Conservation (phyloP, 2,329 filamentous ascomycete species). For the Septoria linicola region DNA sequence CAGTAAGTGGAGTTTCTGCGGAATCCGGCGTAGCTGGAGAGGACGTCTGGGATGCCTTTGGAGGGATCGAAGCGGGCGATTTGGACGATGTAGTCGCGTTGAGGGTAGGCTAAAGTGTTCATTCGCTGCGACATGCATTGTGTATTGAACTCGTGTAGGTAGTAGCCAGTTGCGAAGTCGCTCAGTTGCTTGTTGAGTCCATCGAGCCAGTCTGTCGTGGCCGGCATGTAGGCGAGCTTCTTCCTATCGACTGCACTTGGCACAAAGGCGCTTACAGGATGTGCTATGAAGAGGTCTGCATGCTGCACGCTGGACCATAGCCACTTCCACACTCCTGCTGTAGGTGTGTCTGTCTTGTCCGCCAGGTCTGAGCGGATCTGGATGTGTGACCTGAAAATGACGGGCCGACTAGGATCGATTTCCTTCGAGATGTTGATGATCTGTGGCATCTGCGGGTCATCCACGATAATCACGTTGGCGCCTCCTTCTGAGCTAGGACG, state of each 20-base stretch:
- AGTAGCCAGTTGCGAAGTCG: slow-evolving; percentile 69
- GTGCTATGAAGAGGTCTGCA: slow-evolving; percentile 77
- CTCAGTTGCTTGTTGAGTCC: slow-evolving; percentile 74
- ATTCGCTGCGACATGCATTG: slow-evolving; percentile 61
- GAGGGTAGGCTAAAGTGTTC: slow-evolving; percentile 58
- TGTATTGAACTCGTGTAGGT: slow-evolving; percentile 69
- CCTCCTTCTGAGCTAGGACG: slow-evolving; percentile 65
- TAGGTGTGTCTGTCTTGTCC: slow-evolving; percentile 58
- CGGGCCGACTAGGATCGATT: slow-evolving; percentile 67
- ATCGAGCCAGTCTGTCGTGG: slow-evolving; percentile 81
- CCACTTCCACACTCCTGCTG: slow-evolving; percentile 72
- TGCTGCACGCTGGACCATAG: slow-evolving; percentile 69
- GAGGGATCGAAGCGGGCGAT: slow-evolving; percentile 80
- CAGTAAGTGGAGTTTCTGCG: slow-evolving; percentile 56
- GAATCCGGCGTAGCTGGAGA: slow-evolving; percentile 73
- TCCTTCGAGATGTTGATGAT: slow-evolving; percentile 74
- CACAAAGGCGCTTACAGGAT: slow-evolving; percentile 74
- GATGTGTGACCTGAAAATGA: slow-evolving; percentile 80
- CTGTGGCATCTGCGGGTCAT: slow-evolving; percentile 81
- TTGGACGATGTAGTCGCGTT: slow-evolving; percentile 72
- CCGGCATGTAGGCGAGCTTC: slow-evolving; percentile 73
- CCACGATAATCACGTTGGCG: slow-evolving; percentile 73
- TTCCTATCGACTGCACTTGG: slow-evolving; percentile 64
- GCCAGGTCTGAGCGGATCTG: slow-evolving; percentile 75
- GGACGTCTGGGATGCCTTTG: slow-evolving; percentile 76